A percentile compares a stretch with the other conserved stretches of the same genome.
phyloP scores from a whole-genome alignment of 2,329 filamentous ascomycete species.

The Scolecobasidium constrictum region DNA sequence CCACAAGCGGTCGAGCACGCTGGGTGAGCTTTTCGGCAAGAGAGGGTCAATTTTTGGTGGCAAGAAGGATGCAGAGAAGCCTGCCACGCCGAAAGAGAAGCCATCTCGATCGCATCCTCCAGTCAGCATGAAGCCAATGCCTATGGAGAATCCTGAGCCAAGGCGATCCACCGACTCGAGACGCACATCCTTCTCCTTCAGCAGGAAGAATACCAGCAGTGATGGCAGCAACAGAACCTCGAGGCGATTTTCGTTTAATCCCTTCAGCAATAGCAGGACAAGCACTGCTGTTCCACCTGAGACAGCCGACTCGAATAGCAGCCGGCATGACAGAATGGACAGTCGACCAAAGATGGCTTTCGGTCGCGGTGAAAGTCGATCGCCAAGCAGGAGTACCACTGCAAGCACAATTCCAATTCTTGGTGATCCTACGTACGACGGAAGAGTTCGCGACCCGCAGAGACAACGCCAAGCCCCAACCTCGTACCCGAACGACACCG shows the following conservation, averaged over 20 bases:
- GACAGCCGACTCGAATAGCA: constrained; percentile 19
- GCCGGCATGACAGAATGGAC: constrained; percentile 23
- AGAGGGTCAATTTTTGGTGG: constrained; percentile 73
- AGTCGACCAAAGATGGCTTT: constrained; percentile 27
- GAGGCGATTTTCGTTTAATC: constrained; percentile 39
- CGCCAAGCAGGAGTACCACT: constrained; percentile 8
- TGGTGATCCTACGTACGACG: constrained; percentile 4
- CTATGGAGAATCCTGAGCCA: constrained; percentile 44
- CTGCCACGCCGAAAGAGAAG: constrained; percentile 38
- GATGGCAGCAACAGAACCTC: constrained; percentile 29
- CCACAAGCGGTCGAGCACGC: constrained; percentile 54
- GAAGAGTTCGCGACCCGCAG: background rate
- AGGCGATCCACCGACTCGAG: constrained; percentile 39
- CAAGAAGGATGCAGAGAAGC: constrained; percentile 18
- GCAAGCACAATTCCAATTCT: constrained; percentile 2
- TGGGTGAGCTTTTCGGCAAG: constrained; percentile 59
- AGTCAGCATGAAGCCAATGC: constrained; percentile 73
- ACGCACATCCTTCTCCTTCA: constrained; percentile 39
- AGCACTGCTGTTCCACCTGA: constrained; percentile 15
- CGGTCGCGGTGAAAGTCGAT: constrained; percentile 23
- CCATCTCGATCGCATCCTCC: constrained; percentile 53
- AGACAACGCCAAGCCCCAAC: background rate
- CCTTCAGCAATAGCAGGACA: constrained; percentile 24
- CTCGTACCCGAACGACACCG: background rate
- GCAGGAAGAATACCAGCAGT: constrained; percentile 33